Percentiles rank a stretch among this genome's conserved stretches.
phyloP scores from a whole-genome alignment of 2,329 filamentous ascomycete genomes.

The Graphium sp. region DNA sequence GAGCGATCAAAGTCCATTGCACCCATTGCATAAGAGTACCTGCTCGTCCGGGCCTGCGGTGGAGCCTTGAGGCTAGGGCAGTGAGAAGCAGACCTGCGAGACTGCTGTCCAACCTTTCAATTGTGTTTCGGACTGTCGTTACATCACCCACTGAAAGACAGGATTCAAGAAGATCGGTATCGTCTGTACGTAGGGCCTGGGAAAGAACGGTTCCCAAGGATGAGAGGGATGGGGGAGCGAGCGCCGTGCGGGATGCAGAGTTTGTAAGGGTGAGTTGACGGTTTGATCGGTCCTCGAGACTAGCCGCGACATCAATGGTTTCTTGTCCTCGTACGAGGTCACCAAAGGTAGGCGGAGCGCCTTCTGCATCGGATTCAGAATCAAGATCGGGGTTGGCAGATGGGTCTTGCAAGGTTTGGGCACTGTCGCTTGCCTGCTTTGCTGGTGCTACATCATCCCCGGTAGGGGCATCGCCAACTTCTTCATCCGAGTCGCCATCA shows the following conservation, averaged over 20 bases:
- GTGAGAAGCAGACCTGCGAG: conserved; percentile 66
- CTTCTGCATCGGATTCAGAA: conserved; percentile 30
- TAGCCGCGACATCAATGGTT: conserved; percentile 57
- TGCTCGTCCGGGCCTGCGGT: conserved; percentile 74
- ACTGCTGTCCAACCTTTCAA: conserved; percentile 75
- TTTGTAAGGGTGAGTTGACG: conserved; percentile 19
- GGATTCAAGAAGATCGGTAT: conserved; percentile 75
- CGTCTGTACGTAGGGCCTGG: conserved; percentile 85
- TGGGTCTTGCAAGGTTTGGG: too few relatives aligned
- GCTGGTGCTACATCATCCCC: too few relatives aligned
- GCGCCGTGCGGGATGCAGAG: conserved; percentile 14
- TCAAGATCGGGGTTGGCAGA: too few relatives aligned
- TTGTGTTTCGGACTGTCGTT: conserved; percentile 67
- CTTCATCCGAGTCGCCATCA: conserved; percentile 24
- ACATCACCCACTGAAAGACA: conserved; percentile 72
- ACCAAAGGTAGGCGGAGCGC: conserved; percentile 57
- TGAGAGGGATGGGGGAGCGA: conserved; percentile 51
- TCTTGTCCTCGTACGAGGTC: conserved; percentile 64
- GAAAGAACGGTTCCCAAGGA: conserved; percentile 86
- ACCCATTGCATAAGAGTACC: conserved; percentile 89
- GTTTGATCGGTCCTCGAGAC: conserved; percentile 21
- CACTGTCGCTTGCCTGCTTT: too few relatives aligned
- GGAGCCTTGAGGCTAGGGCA: conserved; percentile 73
- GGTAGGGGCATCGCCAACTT: conserved; percentile 14
- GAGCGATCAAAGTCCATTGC: conserved; percentile 82